Percentiles rank a stretch among this genome's conserved stretches.
Conservation (phyloP, 306 rosid genomes). For the Vigna unguiculata region DNA sequence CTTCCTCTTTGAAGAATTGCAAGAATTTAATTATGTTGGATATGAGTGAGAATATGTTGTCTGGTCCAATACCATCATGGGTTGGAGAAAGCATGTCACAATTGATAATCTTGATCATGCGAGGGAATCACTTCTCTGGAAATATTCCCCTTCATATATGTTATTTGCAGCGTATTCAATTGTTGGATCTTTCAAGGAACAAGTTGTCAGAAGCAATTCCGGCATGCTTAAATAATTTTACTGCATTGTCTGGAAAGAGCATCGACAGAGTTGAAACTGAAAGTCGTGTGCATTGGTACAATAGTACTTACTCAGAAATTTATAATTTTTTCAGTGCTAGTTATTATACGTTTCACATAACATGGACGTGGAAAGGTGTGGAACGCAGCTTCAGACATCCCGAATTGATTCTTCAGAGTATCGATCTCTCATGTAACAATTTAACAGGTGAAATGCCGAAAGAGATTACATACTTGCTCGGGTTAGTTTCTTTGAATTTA, state of each 20-base stretch:
- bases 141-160: neutral
- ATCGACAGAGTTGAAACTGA: neutral
- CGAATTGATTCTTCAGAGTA: neutral
- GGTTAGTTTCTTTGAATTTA: constrained; percentile 6
- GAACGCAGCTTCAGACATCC: constrained; percentile 44
- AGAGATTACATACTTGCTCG: neutral
- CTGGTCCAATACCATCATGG: constrained; percentile 20
- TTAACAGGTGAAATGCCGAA: neutral
- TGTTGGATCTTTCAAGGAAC: constrained; percentile 23
- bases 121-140: constrained; percentile 3
- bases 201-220: constrained; percentile 4
- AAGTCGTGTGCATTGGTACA: neutral
- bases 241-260: neutral
- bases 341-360: neutral
- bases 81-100: constrained; percentile 15
- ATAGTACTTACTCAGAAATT: neutral
- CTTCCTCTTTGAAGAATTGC: constrained; percentile 31
- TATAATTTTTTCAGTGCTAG: neutral
- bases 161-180: neutral
- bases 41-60: constrained; percentile 4
- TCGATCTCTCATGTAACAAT: constrained; percentile 9
- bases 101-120: constrained; percentile 19
- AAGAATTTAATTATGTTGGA: neutral
- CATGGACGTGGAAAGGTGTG: constrained; percentile 23
- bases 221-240: constrained; percentile 19